Percentiles rank a stretch among this genome's conserved stretches.
phyloP scores from a whole-genome alignment of 192 early-diverging fungal species.

The Coemansia sp. region DNA sequence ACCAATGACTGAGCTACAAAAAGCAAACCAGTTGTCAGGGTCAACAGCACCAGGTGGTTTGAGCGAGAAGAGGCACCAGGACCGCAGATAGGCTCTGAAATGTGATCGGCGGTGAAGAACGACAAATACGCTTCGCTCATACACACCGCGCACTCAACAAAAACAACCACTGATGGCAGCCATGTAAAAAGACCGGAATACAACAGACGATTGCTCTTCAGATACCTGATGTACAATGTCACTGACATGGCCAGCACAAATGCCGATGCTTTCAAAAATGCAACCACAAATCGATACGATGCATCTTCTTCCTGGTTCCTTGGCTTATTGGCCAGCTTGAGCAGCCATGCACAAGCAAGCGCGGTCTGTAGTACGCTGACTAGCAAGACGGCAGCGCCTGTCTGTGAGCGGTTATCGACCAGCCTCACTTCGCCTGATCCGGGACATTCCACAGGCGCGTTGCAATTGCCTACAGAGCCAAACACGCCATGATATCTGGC shows the following conservation, averaged over 20 bases:
- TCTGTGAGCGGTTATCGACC: conserved; percentile 24
- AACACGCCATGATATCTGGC: not conserved
- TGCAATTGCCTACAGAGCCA: not conserved
- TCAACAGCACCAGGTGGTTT: conserved; percentile 15
- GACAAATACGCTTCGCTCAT: conserved; percentile 26
- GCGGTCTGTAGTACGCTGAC: conserved; percentile 9
- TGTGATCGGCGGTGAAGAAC: conserved; percentile 24
- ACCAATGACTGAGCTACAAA: conserved; percentile 9
- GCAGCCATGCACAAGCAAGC: not conserved
- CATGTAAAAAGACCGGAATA: conserved; percentile 30
- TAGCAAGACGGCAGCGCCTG: conserved; percentile 2
- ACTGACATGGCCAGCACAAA: not conserved
- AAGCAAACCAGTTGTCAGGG: not conserved
- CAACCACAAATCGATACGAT: not conserved
- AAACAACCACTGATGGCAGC: conserved; percentile 14
- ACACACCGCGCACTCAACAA: conserved; percentile 8
- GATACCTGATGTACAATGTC: not conserved
- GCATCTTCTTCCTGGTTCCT: not conserved
- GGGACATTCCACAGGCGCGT: conserved; percentile 22
- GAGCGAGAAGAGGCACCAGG: conserved; percentile 19
- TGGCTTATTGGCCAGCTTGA: no score
- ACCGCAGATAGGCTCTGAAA: conserved; percentile 16
- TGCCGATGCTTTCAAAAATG: not conserved
- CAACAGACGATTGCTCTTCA: conserved; percentile 11
- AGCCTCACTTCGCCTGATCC: conserved; percentile 14